Base-by-base conservation (phyloP, 345 rosid species). In the Brassica incana region DNA sequence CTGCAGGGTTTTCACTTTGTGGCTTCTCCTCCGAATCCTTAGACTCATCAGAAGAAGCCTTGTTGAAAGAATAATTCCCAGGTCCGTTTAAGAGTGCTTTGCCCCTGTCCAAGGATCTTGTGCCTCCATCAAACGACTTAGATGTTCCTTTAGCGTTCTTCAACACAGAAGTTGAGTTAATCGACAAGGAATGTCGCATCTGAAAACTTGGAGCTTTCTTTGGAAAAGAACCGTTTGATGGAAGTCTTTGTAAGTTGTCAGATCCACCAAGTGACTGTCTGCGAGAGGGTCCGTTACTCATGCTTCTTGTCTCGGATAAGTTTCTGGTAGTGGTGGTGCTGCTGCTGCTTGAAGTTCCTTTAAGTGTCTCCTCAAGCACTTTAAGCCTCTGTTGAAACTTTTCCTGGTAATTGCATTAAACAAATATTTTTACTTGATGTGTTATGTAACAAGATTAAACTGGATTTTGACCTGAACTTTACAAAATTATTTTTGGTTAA, bases 141-240 rank as follows among this genome's bases (percentile, higher is more conserved):
- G 99, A 92, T 78, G 98, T 87, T 82, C 98, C 98, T 85, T 91
- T 95, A 60, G 96, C 99, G 86, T 95, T 91, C 92, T 89, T 92
- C 76, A 95, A 88, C 72, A 90, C 90, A 5, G 90, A 36, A 77
- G 83, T 85, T 54, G 90, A 86, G 72, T 92, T 90, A 74, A 87
- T 82, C 61, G 97, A 88, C 43, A 62, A 73, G 11, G 78, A 79
- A 61, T 73, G 72, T 78, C 92, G 88, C 62, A 88, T 84, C 77
- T 59, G 92, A 2, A 85, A 85, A 45, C 88, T 65, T 29, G 92
- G 84, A 59, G 69, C 64, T 87, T 90, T 90, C 88, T 89, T 93
- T 52, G 98, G 78, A 72, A 93, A 83, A 84, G 92, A 84, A 68
- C 99, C 96, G 81, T 94, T 95, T 80, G 98, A 88, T 16, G 86